Evolutionary conservation across 192 early-diverging fungal genomes (phyloP).

Genomic region (Allomyces macrogynus): DNA sequence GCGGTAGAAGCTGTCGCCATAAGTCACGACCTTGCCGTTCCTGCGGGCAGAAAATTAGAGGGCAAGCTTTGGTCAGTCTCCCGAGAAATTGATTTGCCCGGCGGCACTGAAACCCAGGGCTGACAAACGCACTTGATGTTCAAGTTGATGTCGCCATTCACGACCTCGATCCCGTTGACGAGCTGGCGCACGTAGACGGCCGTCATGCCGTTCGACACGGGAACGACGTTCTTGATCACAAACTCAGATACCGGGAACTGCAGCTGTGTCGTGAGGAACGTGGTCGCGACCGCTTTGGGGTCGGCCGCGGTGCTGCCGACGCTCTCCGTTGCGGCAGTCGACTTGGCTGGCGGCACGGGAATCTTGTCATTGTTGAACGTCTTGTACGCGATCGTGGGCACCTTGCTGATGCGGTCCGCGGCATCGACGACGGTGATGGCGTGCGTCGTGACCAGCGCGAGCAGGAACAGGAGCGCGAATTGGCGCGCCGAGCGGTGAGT

Average conservation of each 20-base stretch:
- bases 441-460: no score
- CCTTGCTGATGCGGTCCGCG: not conserved
- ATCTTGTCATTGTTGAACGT: not conserved
- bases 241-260: constrained; percentile 1
- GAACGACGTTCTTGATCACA: not conserved
- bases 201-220: constrained; percentile 42
- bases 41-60: not conserved
- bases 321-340: no score
- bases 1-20: constrained; percentile 8
- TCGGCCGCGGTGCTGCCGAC: not conserved
- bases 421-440: no score
- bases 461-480: no score
- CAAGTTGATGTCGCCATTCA: constrained; percentile 68
- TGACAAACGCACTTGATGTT: constrained; percentile 26
- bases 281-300: not conserved
- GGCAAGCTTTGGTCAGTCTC: no score
- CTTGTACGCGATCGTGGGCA: not conserved
- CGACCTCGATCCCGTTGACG: constrained; percentile 43
- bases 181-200: constrained; percentile 68
- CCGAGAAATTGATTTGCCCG: not conserved
- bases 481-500: no score
- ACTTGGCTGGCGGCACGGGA: no score
- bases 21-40: constrained; percentile 13
- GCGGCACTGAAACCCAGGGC: constrained; percentile 12
- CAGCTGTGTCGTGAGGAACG: constrained; percentile 1